Base-by-base conservation (phyloP, 331 rosid genomes). In the Acacia pycnantha region DNA sequence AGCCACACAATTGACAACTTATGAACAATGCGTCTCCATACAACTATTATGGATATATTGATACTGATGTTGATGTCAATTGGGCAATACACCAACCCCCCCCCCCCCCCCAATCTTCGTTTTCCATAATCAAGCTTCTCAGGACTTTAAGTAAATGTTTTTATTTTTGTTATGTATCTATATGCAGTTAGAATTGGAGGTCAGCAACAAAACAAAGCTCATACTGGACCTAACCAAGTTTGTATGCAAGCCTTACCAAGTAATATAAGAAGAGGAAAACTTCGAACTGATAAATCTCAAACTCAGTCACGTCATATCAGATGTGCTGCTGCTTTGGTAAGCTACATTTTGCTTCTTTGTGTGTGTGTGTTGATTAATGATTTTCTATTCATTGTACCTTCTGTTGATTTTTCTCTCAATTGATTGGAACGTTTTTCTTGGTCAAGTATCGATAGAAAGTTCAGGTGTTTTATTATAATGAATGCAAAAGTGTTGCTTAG, bases 251-350 rank as follows among this genome's bases (percentile, higher is more conserved):
- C 78, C 46, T 80, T n/a, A 46, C 85, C 89, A 21, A 76, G 69
- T 70, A 80, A 82, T 78, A 53, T 47, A 9, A 79, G 84, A 82
- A 84, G 78, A 47, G 86, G 70, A 81, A 48, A 79, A 33, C 82
- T 77, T 80, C 82, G 7, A 29, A 65, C 15, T 77, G 58, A 47
- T 58, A 78, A 69, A 12, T 83, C 79, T 81, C 84, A 51, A 84
- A 79, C 48, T 82, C 81, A 26, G 29, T 80, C 87, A 18, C 73
- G 79, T 83, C 66, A 80, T 61, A 15, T 92, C 44, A 82, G 72
- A 54, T 82, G 91, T 70, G 78, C 84, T 56, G 83, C 90, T 64
- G 89, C 93, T 61, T 88, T 53, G 91, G 97, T 91, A 82, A 87
- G 91, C 68, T 81, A 48, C 69, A 47, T 82, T 76, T 72, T 67